Base-by-base conservation (phyloP, 1,284 basidiomycete genomes). In the Cyathus olla region DNA sequence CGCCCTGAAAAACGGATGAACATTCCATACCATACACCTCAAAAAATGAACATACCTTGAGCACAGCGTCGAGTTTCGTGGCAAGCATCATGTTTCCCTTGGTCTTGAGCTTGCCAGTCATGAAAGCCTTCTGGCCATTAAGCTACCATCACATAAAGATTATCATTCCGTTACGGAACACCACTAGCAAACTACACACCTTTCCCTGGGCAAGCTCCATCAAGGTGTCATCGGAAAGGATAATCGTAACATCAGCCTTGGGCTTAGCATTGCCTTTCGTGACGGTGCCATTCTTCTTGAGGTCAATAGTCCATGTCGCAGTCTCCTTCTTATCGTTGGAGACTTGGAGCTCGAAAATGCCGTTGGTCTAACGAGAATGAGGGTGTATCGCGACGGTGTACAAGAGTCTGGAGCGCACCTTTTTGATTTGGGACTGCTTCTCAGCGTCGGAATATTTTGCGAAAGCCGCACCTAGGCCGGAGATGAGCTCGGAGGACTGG, bases 61-160 rank as follows among this genome's bases (percentile, higher is more conserved):
- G 84, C 6, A 97, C 87, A 17, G 79, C 83, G 68, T 93, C 91
- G 52, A 97, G 92, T 79, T 97, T 97, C 40, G 94, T 96, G 8
- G 94, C 93, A 60, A 95, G 85, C 93, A 95, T 95, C 76, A 95
- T 90, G 78, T 95, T 95, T 54, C 93, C 93, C 75, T 88, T 91
- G 19, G 91, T 91, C 85, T 93, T 93, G 61, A 97, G 86, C 74
- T 94, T 94, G 22, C 96, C 95, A 17, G 93, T 94, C 93, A 97
- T 95, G 83, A 96, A 97, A 24, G 95, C 95, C 77, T 95, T 96
- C 78, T 98, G 96, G 10, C 94, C 95, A 70, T 95, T 92, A 31
- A 91, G 80, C 91, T 92, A 64, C 3, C 40, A 55, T 26, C 22
- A 50, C 44, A 31, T 37, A 26, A 47, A 51, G 29, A 24, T 49